Conservation (phyloP, 176 grass and related monocot species). For the Dendrocalamus sinicus region DNA sequence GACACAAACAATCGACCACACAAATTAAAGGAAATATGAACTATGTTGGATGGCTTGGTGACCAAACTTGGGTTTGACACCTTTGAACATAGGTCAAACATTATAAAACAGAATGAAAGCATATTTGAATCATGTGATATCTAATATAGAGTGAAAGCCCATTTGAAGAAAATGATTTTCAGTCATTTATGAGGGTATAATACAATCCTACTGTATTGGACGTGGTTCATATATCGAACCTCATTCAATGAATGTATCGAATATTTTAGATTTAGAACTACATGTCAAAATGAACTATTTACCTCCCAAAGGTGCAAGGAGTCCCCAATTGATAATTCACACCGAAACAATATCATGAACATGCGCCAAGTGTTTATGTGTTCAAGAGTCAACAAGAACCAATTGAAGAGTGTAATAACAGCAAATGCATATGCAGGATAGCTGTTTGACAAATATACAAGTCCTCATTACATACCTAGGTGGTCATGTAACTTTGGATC, state of each 20-base stretch:
- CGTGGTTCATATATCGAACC: slow-evolving; percentile 5
- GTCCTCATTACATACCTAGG: slow-evolving; percentile 70
- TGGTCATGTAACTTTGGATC: slow-evolving; percentile 98
- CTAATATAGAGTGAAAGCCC: slow-evolving; percentile 19
- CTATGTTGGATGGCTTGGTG: no score
- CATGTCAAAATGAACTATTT: slow-evolving; percentile 27
- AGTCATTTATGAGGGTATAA: slow-evolving; percentile 13
- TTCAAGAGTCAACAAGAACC: slow-evolving; percentile 27
- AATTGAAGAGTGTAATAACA: slow-evolving; percentile 32
- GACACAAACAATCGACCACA: no score
- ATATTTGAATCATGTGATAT: slow-evolving; percentile 21
- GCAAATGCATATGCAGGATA: neutral
- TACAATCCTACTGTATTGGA: slow-evolving; percentile 8
- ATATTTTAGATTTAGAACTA: neutral
- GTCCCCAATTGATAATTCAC: slow-evolving; percentile 96
- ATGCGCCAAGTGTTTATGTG: slow-evolving; percentile 91
- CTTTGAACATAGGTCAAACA: neutral
- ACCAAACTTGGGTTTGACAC: slow-evolving; percentile 16
- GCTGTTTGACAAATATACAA: slow-evolving; percentile 3
- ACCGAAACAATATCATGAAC: slow-evolving; percentile 98
- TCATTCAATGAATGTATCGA: neutral
- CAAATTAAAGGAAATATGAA: neutral
- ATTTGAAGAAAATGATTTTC: neutral
- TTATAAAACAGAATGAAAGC: neutral
- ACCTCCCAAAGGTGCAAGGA: slow-evolving; percentile 99